Conservation (phyloP, 306 rosid genomes). For the Senna siamea region DNA sequence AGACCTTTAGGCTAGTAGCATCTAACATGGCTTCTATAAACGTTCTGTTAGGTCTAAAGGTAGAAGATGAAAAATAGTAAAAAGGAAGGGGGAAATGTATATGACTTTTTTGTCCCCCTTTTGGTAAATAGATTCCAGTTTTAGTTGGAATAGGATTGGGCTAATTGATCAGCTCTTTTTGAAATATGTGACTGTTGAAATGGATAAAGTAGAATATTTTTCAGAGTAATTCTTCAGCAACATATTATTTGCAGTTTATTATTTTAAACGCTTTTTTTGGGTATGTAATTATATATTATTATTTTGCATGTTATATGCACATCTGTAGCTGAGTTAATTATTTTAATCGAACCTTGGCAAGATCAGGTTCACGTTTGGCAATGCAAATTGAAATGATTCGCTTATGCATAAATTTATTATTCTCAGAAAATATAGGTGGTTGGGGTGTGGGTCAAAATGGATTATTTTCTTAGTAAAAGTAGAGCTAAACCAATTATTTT, state of each 20-base stretch:
- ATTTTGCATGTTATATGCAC: background rate
- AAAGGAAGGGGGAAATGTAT: slow-evolving; percentile 11
- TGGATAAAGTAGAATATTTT: background rate
- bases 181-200: slow-evolving; percentile 6
- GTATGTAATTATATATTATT: too few relatives aligned
- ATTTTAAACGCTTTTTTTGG: too few relatives aligned
- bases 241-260: background rate
- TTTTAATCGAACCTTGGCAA: background rate
- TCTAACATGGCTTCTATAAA: slow-evolving; percentile 32
- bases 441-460: too few relatives aligned
- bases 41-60: slow-evolving; percentile 8
- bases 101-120: slow-evolving; percentile 30
- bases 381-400: background rate
- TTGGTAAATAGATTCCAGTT: slow-evolving; percentile 4
- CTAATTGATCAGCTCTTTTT: background rate
- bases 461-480: too few relatives aligned
- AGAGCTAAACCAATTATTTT: too few relatives aligned
- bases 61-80: slow-evolving; percentile 13
- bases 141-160: slow-evolving; percentile 3
- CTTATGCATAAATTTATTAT: too few relatives aligned
- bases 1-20: slow-evolving; percentile 17
- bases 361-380: background rate
- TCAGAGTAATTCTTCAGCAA: background rate
- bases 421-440: too few relatives aligned
- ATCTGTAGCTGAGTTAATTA: background rate